Evolutionary conservation across 2,329 filamentous ascomycete species (phyloP).

Genomic region (Ascochyta lentis): DNA sequence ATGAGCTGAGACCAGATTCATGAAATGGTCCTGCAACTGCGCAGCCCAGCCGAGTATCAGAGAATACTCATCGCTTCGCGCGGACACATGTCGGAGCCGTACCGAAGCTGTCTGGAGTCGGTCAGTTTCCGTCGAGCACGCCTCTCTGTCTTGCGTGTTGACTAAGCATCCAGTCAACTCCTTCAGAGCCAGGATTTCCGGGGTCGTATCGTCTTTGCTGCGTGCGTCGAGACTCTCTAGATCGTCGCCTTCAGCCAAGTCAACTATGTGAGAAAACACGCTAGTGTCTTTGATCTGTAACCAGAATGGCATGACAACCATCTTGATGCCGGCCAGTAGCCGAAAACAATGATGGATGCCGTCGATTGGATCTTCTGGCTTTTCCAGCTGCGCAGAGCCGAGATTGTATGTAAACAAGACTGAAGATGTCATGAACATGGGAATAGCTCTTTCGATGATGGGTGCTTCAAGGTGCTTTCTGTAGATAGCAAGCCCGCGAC

Average conservation of each 20-base stretch:
- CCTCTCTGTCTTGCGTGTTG: conserved; percentile 27
- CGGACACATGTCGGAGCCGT: conserved; percentile 24
- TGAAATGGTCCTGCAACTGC: conserved; percentile 28
- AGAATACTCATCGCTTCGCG: conserved; percentile 31
- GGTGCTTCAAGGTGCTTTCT: conserved; percentile 33
- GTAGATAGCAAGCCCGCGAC: conserved; percentile 32
- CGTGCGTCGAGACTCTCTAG: conserved; percentile 21
- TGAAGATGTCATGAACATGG: conserved; percentile 41
- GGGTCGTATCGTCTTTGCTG: conserved; percentile 21
- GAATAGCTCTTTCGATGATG: conserved; percentile 26
- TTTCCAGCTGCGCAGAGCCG: conserved; percentile 34
- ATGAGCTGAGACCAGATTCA: conserved; percentile 33
- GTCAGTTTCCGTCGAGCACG: conserved; percentile 31
- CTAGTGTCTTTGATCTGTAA: conserved; percentile 26
- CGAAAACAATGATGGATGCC: conserved; percentile 41
- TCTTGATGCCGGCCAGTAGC: conserved; percentile 34
- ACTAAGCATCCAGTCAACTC: conserved; percentile 33
- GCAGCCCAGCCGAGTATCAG: conserved; percentile 38
- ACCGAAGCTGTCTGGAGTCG: conserved; percentile 31
- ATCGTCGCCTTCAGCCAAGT: conserved; percentile 17
- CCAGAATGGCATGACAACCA: conserved; percentile 36
- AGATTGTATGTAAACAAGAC: conserved; percentile 40
- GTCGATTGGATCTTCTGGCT: conserved; percentile 36
- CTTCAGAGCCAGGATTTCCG: conserved; percentile 31
- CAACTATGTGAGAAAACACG: conserved; percentile 24